These are phyloP conservation scores for Aspergillus intermedius DNA, from an alignment of 2,329 filamentous ascomycete genomes.

Conservation along the genomic window DNA sequence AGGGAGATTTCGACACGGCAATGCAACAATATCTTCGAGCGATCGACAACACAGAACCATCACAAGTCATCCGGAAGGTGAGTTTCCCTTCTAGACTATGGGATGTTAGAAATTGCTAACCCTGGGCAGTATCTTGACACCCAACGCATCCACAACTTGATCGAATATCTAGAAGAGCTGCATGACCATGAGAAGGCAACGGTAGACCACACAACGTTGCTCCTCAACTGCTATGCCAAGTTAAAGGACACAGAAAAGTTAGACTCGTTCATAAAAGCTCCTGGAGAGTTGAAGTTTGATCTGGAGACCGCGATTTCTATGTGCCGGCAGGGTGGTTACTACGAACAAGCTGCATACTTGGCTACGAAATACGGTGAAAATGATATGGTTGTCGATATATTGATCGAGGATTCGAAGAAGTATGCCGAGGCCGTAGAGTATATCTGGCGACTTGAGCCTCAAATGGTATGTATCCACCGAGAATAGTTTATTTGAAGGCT, in stretches of 20 bases:
- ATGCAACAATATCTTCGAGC: constrained; percentile 98
- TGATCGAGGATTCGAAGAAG: constrained; percentile 90
- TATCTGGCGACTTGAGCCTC: constrained; percentile 79
- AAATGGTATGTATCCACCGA: constrained; percentile 45
- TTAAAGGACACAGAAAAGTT: constrained; percentile 95
- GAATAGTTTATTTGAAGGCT: background rate
- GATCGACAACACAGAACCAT: constrained; percentile 92
- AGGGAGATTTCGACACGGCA: constrained; percentile 92
- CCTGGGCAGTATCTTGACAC: constrained; percentile 74
- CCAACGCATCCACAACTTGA: constrained; percentile 93
- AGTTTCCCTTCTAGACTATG: background rate
- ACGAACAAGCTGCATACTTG: constrained; percentile 90
- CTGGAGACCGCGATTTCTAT: constrained; percentile 94
- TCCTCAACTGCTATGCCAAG: constrained; percentile 97
- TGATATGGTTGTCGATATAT: constrained; percentile 86
- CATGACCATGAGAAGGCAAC: constrained; percentile 92
- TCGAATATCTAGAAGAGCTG: constrained; percentile 92
- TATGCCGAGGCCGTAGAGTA: constrained; percentile 85
- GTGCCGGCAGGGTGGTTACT: constrained; percentile 96
- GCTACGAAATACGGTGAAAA: constrained; percentile 91
- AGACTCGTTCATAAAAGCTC: constrained; percentile 93
- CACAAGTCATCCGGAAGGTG: constrained; percentile 89
- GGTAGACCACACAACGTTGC: constrained; percentile 86
- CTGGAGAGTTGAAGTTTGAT: constrained; percentile 84
- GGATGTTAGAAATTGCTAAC: constrained; percentile 8